Conservation (phyloP, 108 stramenopile species). For the Chaetoceros muelleri region DNA sequence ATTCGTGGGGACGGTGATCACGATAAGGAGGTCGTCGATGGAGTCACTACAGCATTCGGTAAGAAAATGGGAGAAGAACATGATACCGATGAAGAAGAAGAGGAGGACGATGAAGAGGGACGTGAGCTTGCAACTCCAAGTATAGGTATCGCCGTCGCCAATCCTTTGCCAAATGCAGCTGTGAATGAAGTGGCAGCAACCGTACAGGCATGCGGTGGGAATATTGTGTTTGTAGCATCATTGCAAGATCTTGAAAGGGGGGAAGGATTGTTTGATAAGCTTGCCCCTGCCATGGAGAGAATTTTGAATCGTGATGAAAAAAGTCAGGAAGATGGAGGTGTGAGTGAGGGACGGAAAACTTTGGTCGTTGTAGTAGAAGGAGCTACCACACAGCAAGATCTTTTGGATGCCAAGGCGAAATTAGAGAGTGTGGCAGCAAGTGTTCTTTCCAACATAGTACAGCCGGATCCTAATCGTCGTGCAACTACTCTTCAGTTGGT, state of each 20-base stretch:
- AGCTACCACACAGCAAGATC: conserved; percentile 13
- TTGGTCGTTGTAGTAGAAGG: conserved; percentile 45
- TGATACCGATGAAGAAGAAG: conserved; percentile 12
- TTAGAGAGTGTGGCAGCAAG: conserved; percentile 40
- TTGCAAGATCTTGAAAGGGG: conserved; percentile 51
- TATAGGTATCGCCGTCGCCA: conserved; percentile 49
- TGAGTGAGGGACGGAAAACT: conserved; percentile 9
- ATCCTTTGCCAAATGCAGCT: conserved; percentile 18
- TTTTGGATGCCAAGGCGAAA: conserved; percentile 16
- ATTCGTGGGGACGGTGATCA: conserved; percentile 15
- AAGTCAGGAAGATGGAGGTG: conserved; percentile 8
- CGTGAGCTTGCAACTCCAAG: conserved; percentile 4
- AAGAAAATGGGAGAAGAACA: conserved; percentile 22
- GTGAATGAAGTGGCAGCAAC: conserved; percentile 51
- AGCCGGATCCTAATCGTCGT: conserved; percentile 14
- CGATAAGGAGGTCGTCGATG: conserved; percentile 26
- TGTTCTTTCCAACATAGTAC: conserved; percentile 47
- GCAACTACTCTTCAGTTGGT: conserved; percentile 46
- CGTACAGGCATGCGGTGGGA: conserved; percentile 64
- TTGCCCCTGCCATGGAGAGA: conserved; percentile 70
- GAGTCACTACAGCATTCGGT: conserved; percentile 51
- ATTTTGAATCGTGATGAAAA: conserved; percentile 27
- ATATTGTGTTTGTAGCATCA: conserved; percentile 54
- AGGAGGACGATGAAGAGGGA: conserved; percentile 20
- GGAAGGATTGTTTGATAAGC: conserved; percentile 64